Percentiles rank a stretch among this genome's conserved stretches.
phyloP scores from a whole-genome alignment of 768 basidiomycete genomes.

The Xerocomellus intermedius region DNA sequence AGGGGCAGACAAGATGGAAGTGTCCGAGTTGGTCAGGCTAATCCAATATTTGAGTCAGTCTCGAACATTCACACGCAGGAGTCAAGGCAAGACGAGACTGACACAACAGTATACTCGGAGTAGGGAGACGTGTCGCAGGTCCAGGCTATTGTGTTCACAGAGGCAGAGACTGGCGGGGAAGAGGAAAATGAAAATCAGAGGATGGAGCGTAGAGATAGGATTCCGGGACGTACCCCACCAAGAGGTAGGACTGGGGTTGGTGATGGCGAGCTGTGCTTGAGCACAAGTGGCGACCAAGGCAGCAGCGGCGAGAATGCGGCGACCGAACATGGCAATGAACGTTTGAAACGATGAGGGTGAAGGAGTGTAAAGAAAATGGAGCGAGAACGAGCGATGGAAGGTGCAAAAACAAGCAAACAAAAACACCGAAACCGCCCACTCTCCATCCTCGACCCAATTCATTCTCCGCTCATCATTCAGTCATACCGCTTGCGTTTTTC shows the following conservation, averaged over 20 bases:
- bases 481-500: too few relatives aligned
- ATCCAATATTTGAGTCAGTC: constrained; percentile 6
- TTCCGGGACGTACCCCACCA: constrained; percentile 60
- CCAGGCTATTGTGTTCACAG: constrained; percentile 61
- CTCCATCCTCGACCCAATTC: constrained; percentile 12
- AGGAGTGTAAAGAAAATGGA: constrained; percentile 11
- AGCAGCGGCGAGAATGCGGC: constrained; percentile 35
- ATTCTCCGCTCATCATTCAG: constrained; percentile 31
- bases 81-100: neutral
- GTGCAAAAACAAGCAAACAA: constrained; percentile 6
- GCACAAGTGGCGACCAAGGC: constrained; percentile 38
- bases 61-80: constrained; percentile 3
- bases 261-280: constrained; percentile 43
- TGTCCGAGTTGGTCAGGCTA: constrained; percentile 48
- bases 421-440: constrained; percentile 3
- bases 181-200: neutral
- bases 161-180: constrained; percentile 46
- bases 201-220: neutral
- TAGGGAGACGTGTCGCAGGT: constrained; percentile 44
- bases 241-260: constrained; percentile 40
- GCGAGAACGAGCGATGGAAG: constrained; percentile 27
- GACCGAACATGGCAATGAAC: constrained; percentile 31
- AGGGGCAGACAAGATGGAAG: constrained; percentile 38
- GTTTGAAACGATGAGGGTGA: constrained; percentile 1
- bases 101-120: constrained; percentile 49